Evolutionary conservation across 495 filamentous ascomycete genomes (phyloP), one percentile per base, ranked within the genome.

Genomic region (Xeromyces bisporus): DNA sequence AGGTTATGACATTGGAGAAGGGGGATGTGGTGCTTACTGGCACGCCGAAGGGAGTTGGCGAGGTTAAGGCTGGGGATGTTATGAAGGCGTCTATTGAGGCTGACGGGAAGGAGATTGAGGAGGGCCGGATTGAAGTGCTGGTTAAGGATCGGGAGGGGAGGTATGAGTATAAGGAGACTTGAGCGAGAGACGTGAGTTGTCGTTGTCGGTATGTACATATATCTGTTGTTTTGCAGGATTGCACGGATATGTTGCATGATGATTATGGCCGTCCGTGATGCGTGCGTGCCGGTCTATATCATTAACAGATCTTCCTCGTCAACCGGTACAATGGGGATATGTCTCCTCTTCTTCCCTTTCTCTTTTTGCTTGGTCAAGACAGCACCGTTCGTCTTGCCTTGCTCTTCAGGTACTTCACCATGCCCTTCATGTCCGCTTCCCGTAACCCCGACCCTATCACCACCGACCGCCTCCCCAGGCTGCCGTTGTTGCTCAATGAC

Each of bases 11-110:
- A 3, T 62, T 97, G 39, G 78, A 92, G 59, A 65, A 77, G 48
- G 89, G 86, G 25, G 89, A 97, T 58, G 68, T 96, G 48, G 71
- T 97, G 23, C 56, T 97, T 40, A 96, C 89, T 16, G 89, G 89
- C 24, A 97, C 89, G 28, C 89, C 89, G 24, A 96, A 96, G 67
- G 89, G 89, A 7, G 91, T 96, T 18, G 89, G 89, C 1, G 64
- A 69, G 13, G 86, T 96, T 8, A 66, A 70, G 30, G 69, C 78
- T 2, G 89, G 89, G 1, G 91, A 97, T 65, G 64, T 86, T 11
- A 82, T 97, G 77, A 76, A 62, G 33, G 83, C 82, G 12, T 81
- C 89, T 11, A 67, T 94, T 40, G 73, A 69, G 50, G 73, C 93
- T 24, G 55, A 66, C 40, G 89, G 87, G 23, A 74, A 77, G 61